Evolutionary conservation across 2,329 filamentous ascomycete species (phyloP).

Genomic region (Colletotrichum cuscutae): DNA sequence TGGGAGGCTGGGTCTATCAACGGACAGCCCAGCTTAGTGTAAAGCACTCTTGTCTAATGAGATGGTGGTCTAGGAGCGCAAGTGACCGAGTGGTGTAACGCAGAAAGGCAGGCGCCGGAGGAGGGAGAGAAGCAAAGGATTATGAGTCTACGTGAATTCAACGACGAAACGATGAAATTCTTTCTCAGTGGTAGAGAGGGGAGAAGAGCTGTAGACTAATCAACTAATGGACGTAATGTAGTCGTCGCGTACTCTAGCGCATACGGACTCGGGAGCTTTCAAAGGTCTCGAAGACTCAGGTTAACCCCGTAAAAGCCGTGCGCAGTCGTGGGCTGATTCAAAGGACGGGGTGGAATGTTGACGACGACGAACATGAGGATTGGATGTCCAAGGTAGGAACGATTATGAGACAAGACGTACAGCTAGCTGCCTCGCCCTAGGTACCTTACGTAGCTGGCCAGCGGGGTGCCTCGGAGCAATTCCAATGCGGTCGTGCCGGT

Average conservation of each 20-base stretch:
- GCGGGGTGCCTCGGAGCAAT: constrained; percentile 1
- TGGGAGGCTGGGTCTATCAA: not conserved
- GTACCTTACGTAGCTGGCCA: not conserved
- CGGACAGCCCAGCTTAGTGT: not conserved
- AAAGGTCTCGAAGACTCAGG: not conserved
- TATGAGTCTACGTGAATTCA: not conserved
- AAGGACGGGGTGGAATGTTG: not conserved
- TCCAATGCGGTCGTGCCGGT: not conserved
- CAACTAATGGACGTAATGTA: not conserved
- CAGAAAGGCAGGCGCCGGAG: not conserved
- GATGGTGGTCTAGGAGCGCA: not conserved
- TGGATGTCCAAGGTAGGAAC: no score
- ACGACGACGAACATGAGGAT: not conserved
- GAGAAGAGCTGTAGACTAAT: not conserved
- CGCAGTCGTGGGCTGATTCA: not conserved
- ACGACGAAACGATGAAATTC: not conserved
- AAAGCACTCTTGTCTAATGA: not conserved
- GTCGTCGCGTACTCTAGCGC: not conserved
- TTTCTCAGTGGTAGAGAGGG: not conserved
- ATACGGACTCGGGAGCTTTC: not conserved
- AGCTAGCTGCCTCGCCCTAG: not conserved
- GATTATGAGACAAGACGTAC: not conserved
- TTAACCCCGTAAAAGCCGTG: not conserved
- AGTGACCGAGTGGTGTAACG: not conserved
- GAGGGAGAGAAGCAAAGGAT: not conserved